phyloP scores from a whole-genome alignment of 768 basidiomycete genomes.

The Pleurotus sapidus region DNA sequence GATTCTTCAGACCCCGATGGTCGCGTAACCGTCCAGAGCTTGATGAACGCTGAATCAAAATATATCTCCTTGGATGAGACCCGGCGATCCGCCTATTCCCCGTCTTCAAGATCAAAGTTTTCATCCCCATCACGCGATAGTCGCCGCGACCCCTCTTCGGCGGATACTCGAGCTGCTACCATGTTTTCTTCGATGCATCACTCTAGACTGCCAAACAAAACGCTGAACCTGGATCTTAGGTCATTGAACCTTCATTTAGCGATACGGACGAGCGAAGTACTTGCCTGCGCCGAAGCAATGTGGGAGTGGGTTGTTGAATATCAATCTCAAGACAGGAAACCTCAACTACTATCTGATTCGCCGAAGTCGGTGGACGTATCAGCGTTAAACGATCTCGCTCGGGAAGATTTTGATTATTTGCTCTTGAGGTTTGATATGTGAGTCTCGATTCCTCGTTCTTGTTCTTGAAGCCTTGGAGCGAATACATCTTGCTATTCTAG shows the following conservation, averaged over 20 bases:
- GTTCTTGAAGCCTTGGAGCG: too few relatives aligned
- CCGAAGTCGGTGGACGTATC: slow-evolving; percentile 8
- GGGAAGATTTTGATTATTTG: slow-evolving; percentile 61
- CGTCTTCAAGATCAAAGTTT: slow-evolving; percentile 28
- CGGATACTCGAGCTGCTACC: not conserved
- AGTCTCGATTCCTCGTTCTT: slow-evolving; percentile 24
- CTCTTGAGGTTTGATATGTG: slow-evolving; percentile 60
- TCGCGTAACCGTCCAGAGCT: not conserved
- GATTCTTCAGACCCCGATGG: not conserved
- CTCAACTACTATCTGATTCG: slow-evolving; percentile 4
- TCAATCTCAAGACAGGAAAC: slow-evolving; percentile 27
- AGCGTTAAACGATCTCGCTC: slow-evolving; percentile 47
- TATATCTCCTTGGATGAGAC: slow-evolving; percentile 48
- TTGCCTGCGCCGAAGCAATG: slow-evolving; percentile 73
- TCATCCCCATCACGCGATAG: slow-evolving; percentile 3
- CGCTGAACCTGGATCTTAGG: slow-evolving; percentile 52
- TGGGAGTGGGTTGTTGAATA: slow-evolving; percentile 70
- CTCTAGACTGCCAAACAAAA: slow-evolving; percentile 50
- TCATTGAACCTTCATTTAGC: slow-evolving; percentile 64
- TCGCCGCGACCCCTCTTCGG: not conserved
- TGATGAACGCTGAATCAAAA: slow-evolving; percentile 24
- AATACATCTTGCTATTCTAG: slow-evolving; percentile 25
- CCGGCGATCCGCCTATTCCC: slow-evolving; percentile 39
- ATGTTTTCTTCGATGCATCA: not conserved
- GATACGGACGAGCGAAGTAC: slow-evolving; percentile 57